These are phyloP conservation scores for Populus deltoides DNA, from an alignment of 345 rosid genomes.

Conservation along the genomic window DNA sequence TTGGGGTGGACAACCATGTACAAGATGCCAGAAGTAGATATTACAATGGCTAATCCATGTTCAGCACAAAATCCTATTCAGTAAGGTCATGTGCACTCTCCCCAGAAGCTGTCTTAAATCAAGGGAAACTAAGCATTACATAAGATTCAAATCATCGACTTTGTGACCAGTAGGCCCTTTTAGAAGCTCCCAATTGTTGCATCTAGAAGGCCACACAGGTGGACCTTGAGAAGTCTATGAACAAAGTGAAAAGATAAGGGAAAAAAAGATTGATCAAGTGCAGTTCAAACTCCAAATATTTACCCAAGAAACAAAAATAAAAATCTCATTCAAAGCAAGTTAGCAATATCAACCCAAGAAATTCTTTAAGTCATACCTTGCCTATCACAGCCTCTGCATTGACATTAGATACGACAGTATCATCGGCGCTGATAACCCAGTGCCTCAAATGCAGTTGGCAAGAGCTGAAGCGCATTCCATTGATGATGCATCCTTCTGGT, in stretches of 20 bases:
- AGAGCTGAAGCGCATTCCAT: conserved; percentile 52
- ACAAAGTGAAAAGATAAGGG: background rate
- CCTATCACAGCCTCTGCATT: conserved; percentile 72
- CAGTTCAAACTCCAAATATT: background rate
- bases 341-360: background rate
- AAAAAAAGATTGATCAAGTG: background rate
- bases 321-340: background rate
- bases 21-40: background rate
- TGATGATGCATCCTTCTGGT: conserved; percentile 63
- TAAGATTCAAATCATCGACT: background rate
- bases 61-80: background rate
- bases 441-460: conserved; percentile 70
- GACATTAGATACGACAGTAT: conserved; percentile 37
- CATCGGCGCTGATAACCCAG: conserved; percentile 61
- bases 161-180: background rate
- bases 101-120: background rate
- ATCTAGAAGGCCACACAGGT: background rate
- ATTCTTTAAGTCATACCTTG: conserved; percentile 39
- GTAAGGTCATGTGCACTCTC: no score
- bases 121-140: background rate
- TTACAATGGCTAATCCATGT: background rate
- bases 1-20: background rate
- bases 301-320: background rate
- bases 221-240: background rate
- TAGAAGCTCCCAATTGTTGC: background rate